These are phyloP conservation scores for Balakata baccata DNA, from an alignment of 345 rosid genomes.

Conservation along the genomic window DNA sequence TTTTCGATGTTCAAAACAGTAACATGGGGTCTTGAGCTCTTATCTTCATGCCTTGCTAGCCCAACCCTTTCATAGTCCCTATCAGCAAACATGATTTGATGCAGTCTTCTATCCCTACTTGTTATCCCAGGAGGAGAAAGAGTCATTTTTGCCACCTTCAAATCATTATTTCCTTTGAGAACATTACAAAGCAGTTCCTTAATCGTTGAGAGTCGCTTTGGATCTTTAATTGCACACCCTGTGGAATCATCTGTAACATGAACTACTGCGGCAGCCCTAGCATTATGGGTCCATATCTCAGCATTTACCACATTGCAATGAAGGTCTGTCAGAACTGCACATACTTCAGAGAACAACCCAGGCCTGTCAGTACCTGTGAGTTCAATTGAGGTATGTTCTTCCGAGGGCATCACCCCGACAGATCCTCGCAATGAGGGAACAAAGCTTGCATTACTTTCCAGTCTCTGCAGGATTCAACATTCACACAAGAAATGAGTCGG, in stretches of 20 bases:
- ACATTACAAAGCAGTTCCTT: conserved; percentile 65
- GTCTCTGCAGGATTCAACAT: conserved; percentile 46
- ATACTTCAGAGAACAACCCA: conserved; percentile 82
- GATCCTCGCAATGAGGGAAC: conserved; percentile 55
- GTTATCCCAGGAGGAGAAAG: conserved; percentile 56
- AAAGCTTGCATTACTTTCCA: conserved; percentile 66
- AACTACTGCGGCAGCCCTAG: conserved; percentile 87
- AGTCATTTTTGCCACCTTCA: conserved; percentile 53
- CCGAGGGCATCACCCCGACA: conserved; percentile 75
- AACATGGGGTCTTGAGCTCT: conserved; percentile 54
- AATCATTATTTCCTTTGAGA: conserved; percentile 54
- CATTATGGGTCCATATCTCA: conserved; percentile 95
- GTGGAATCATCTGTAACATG: conserved; percentile 66
- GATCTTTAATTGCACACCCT: conserved; percentile 60
- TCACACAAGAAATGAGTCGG: neutral
- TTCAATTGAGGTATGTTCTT: conserved; percentile 77
- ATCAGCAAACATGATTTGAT: conserved; percentile 91
- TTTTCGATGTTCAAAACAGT: conserved; percentile 68
- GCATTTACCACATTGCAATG: conserved; percentile 78
- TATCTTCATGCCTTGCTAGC: conserved; percentile 33
- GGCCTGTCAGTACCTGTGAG: conserved; percentile 83
- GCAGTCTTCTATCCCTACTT: conserved; percentile 77
- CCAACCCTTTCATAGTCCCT: conserved; percentile 77
- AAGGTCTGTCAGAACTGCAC: conserved; percentile 83
- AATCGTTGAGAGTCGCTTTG: conserved; percentile 52